A percentile compares a stretch with the other conserved stretches of the same genome.
Evolutionary conservation across 768 basidiomycete genomes (phyloP).

Genomic region (Sarcodon sp.): DNA sequence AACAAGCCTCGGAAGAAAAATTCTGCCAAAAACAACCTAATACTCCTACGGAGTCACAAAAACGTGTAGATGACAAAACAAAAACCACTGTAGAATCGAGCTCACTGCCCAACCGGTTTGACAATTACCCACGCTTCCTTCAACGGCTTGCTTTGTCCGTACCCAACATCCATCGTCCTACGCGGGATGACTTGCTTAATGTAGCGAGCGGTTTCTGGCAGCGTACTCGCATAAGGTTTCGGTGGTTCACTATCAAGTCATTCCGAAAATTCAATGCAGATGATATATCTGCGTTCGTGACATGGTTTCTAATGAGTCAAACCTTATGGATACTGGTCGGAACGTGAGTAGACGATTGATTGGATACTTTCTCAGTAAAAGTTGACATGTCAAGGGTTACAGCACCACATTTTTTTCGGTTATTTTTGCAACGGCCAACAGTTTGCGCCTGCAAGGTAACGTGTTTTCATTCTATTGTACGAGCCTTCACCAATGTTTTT

Average conservation of each 20-base stretch:
- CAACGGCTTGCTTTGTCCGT: constrained; percentile 66
- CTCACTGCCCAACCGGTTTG: constrained; percentile 18
- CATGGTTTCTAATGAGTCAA: constrained; percentile 93
- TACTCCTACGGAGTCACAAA: constrained; percentile 2
- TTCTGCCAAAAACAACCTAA: neutral
- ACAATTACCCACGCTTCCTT: constrained; percentile 74
- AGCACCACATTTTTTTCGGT: constrained; percentile 96
- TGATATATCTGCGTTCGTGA: constrained; percentile 92
- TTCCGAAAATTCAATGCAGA: constrained; percentile 94
- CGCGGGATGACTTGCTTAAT: constrained; percentile 79
- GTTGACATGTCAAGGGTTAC: constrained; percentile 3
- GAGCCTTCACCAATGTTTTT: constrained; percentile 1
- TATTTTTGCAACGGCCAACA: constrained; percentile 81
- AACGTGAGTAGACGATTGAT: constrained; percentile 45
- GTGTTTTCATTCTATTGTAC: constrained; percentile 7
- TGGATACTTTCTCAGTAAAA: neutral
- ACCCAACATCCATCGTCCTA: constrained; percentile 68
- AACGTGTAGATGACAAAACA: neutral
- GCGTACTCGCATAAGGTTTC: constrained; percentile 80
- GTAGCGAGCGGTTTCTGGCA: constrained; percentile 89
- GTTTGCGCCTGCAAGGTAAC: constrained; percentile 69
- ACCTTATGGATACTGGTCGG: constrained; percentile 92
- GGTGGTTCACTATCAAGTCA: constrained; percentile 93
- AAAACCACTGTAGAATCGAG: neutral
- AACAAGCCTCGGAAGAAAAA: neutral